Percentiles rank a stretch among this genome's conserved stretches.
phyloP scores from a whole-genome alignment of 2,329 filamentous ascomycete species.

The Curvularia eragrostidis region DNA sequence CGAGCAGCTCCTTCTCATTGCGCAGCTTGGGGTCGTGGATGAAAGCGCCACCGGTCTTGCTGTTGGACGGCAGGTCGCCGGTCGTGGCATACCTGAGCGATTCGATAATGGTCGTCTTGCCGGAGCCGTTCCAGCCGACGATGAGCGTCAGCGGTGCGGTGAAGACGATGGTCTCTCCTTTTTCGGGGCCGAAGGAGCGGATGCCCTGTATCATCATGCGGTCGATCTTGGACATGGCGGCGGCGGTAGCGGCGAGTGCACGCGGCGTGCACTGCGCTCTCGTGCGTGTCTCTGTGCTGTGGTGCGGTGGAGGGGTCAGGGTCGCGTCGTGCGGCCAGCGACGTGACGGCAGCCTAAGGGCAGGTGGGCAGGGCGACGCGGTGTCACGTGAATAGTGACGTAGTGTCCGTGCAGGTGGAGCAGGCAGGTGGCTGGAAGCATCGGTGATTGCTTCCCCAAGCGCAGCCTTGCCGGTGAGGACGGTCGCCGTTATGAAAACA shows the following conservation, averaged over 20 bases:
- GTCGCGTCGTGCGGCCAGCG: background rate
- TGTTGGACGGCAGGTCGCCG: conserved; percentile 90
- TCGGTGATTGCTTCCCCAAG: conserved; percentile 7
- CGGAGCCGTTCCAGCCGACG: conserved; percentile 95
- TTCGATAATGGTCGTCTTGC: conserved; percentile 99
- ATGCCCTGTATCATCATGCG: conserved; percentile 84
- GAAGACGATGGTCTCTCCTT: conserved; percentile 82
- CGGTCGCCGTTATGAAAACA: conserved; percentile 12
- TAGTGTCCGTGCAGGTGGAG: background rate
- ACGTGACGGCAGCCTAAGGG: conserved; percentile 4
- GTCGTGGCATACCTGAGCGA: conserved; percentile 98
- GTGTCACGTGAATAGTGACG: conserved; percentile 11
- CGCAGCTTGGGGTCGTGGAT: conserved; percentile 96
- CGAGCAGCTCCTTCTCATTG: conserved; percentile 86
- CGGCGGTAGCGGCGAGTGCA: background rate
- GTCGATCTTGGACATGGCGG: conserved; percentile 71
- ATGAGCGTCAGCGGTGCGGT: conserved; percentile 92
- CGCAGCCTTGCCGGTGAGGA: conserved; percentile 7
- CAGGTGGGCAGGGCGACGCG: conserved; percentile 4
- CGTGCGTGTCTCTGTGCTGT: background rate
- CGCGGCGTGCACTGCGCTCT: background rate
- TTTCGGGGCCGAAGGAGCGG: conserved; percentile 82
- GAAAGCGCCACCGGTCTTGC: conserved; percentile 84
- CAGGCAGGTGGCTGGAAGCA: conserved; percentile 1
- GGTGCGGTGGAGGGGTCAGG: background rate